Conservation (phyloP, 2,329 filamentous ascomycete genomes). For the Teratosphaeria nubilosa region DNA sequence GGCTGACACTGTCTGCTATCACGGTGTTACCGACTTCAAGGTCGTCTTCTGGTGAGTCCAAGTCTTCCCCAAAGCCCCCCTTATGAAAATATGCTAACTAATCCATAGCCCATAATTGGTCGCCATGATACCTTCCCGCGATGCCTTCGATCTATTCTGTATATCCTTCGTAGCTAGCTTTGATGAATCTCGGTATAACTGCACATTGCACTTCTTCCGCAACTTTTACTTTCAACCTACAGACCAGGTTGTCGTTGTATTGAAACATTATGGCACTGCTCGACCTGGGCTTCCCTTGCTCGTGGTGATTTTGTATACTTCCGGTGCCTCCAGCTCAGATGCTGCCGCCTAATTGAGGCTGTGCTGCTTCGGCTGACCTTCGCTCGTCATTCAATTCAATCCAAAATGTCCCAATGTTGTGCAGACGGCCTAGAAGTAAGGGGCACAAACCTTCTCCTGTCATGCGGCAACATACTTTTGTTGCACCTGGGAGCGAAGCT, state of each 20-base stretch:
- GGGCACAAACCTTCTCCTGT: no score
- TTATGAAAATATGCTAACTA: neutral
- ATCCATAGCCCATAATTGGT: neutral
- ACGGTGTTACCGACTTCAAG: slow-evolving; percentile 20
- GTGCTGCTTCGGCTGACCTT: no score
- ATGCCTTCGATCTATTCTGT: neutral
- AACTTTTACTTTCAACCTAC: neutral
- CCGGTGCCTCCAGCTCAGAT: no score
- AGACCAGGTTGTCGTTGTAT: neutral
- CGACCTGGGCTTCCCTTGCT: neutral
- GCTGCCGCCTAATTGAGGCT: no score
- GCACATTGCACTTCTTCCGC: neutral
- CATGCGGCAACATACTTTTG: no score
- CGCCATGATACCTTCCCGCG: neutral
- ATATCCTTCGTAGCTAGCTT: neutral
- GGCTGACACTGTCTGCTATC: slow-evolving; percentile 23
- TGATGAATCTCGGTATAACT: neutral
- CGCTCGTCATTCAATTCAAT: no score
- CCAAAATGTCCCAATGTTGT: no score
- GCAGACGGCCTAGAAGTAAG: no score
- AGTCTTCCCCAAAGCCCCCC: neutral
- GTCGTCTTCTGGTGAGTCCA: slow-evolving; percentile 16
- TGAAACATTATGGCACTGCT: neutral
- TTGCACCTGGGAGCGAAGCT: no score
- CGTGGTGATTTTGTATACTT: no score